Percentiles rank a stretch among this genome's conserved stretches.
phyloP scores from a whole-genome alignment of 768 basidiomycete species.

The Tylopilus rubrobrunneus region DNA sequence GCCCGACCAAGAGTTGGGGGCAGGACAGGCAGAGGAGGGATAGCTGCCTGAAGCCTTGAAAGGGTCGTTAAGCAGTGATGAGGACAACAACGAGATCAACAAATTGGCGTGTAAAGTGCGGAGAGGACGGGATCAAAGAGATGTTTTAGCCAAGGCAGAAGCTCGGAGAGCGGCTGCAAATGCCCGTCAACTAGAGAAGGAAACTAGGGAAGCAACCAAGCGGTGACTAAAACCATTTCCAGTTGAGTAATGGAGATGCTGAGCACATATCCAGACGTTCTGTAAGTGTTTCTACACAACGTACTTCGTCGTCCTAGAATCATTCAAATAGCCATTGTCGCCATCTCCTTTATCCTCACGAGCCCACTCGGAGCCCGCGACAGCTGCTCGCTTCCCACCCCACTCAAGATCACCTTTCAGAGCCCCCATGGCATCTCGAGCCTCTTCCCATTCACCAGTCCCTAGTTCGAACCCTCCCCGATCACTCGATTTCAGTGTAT shows the following conservation, averaged over 20 bases:
- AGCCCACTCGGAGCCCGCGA: constrained; percentile 11
- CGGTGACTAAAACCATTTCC: constrained; percentile 27
- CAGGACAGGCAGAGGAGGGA: background rate
- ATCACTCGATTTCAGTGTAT: constrained; percentile 13
- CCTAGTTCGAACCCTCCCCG: background rate
- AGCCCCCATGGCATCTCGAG: background rate
- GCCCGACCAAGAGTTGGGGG: background rate
- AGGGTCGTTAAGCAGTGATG: constrained; percentile 39
- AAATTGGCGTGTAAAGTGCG: constrained; percentile 33
- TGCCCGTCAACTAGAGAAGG: constrained; percentile 11
- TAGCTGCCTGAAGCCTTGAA: constrained; percentile 37
- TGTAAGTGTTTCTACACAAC: constrained; percentile 13
- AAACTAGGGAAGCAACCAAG: constrained; percentile 15
- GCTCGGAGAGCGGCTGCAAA: constrained; percentile 15
- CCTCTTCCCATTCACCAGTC: constrained; percentile 9
- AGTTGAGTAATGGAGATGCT: constrained; percentile 6
- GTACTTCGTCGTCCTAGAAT: background rate
- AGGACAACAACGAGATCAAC: constrained; percentile 35
- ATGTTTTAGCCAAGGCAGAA: constrained; percentile 16
- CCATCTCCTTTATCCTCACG: constrained; percentile 1
- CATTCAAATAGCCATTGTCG: constrained; percentile 6
- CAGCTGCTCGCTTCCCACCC: constrained; percentile 5
- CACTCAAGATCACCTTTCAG: constrained; percentile 1
- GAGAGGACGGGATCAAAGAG: constrained; percentile 25
- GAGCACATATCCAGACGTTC: background rate